Base-by-base conservation (phyloP, 371 early-diverging fungal species). In the Sporodiniella umbellata region DNA sequence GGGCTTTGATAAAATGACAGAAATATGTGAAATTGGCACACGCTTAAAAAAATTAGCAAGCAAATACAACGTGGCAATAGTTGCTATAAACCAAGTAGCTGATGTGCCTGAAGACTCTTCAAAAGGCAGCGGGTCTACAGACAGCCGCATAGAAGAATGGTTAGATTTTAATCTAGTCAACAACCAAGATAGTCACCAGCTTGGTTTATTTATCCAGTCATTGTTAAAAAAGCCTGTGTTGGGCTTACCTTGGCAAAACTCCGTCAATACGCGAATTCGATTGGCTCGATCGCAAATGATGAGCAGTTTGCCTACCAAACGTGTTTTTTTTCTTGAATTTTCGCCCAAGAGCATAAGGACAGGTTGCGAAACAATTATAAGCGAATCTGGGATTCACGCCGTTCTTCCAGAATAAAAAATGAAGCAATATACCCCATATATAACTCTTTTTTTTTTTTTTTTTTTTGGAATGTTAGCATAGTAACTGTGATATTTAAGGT, bases 231-330 rank as follows among this genome's bases (percentile, higher is more conserved):
- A 66, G 35, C 90, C 92, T 0, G 78, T 87, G 4, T 67, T 92
- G 44, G 93, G 93, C 0, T 58, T 84, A 17, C 55, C 83, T n/a
- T 92, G 92, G 93, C 69, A 88, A 0, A 89, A 84, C 56, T 76
- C 84, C 15, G 77, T 92, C 31, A 89, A 88, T 45, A 78, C 79
- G 0, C 70, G 92, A 15, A 66, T 93, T 1, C 58, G 81, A 52
- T 42, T 93, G 35, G 74, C 78, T 15, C 48, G 83, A 17, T 62
- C 75, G 1, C 60, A 62, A 19, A 59, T 68, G 53, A 39, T 62
- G 35, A 68, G 66, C 31, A 46, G 48, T 5, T 14, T 42, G 11
- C 10, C 21, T 8, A 70, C 74, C 17, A 56, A 60, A n/a, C 52
- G 78, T 5, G 60, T 64, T 4, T 33, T 76, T 8, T 77, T 66